These are phyloP conservation scores for Neurospora cerealis DNA, from an alignment of 495 filamentous ascomycete species.

Conservation along the genomic window DNA sequence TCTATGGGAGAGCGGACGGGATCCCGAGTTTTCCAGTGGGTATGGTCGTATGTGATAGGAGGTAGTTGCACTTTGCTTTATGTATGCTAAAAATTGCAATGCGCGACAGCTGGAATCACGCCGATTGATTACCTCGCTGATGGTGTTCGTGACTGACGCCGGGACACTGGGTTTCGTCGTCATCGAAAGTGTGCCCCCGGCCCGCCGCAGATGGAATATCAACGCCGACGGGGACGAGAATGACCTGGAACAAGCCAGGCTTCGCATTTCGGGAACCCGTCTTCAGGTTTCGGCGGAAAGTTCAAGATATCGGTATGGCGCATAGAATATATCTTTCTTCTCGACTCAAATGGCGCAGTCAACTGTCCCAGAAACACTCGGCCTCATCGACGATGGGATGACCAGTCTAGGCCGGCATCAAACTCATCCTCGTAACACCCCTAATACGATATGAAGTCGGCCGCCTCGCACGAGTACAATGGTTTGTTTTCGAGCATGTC, in stretches of 20 bases:
- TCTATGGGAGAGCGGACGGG: conserved; percentile 45
- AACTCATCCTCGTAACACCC: not conserved
- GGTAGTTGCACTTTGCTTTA: too few relatives aligned
- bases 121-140: too few relatives aligned
- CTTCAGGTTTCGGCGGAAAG: too few relatives aligned
- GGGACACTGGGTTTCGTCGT: too few relatives aligned
- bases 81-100: too few relatives aligned
- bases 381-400: not conserved
- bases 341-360: not conserved
- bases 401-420: not conserved
- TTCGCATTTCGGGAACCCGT: too few relatives aligned
- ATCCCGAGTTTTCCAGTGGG: conserved; percentile 31
- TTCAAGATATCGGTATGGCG: not conserved
- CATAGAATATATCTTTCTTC: not conserved
- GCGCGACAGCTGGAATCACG: too few relatives aligned
- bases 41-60: not conserved
- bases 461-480: not conserved
- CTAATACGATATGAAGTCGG: not conserved
- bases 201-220: too few relatives aligned
- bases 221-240: too few relatives aligned
- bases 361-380: not conserved
- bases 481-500: not conserved
- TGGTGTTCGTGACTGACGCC: too few relatives aligned
- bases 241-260: too few relatives aligned
- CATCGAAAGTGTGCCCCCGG: too few relatives aligned